Evolutionary conservation across 2,329 filamentous ascomycete species (phyloP).

Genomic region (Sclerotinia spermophila): DNA sequence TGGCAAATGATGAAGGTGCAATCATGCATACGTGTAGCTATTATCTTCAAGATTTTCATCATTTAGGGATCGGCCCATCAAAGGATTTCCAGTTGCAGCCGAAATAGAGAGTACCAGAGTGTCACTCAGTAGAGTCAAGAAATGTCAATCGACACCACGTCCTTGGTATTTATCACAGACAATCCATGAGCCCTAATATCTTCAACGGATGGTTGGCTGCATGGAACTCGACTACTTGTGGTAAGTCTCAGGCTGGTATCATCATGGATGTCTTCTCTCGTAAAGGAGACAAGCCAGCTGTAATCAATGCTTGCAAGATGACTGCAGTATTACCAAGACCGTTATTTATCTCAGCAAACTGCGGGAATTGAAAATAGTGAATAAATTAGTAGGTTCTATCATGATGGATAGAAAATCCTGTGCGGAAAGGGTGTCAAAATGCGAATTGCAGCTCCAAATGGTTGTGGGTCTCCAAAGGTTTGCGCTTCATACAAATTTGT

Average conservation of each 20-base stretch:
- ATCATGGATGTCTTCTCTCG: neutral
- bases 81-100: neutral
- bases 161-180: neutral
- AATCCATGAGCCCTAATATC: neutral
- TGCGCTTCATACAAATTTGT: neutral
- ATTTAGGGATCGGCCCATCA: neutral
- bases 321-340: neutral
- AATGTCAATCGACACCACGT: neutral
- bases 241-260: neutral
- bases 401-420: neutral
- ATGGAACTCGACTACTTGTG: neutral
- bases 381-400: neutral
- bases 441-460: neutral
- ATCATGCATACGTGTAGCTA: no score
- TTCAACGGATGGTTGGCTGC: neutral
- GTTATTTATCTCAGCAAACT: neutral
- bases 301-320: neutral
- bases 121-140: neutral
- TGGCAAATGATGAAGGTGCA: neutral
- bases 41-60: no score
- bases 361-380: neutral
- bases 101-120: neutral
- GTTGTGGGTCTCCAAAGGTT: neutral
- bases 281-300: fast-evolving
- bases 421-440: neutral